Conservation (phyloP, 768 basidiomycete genomes). For the Tulasnella sp. region DNA sequence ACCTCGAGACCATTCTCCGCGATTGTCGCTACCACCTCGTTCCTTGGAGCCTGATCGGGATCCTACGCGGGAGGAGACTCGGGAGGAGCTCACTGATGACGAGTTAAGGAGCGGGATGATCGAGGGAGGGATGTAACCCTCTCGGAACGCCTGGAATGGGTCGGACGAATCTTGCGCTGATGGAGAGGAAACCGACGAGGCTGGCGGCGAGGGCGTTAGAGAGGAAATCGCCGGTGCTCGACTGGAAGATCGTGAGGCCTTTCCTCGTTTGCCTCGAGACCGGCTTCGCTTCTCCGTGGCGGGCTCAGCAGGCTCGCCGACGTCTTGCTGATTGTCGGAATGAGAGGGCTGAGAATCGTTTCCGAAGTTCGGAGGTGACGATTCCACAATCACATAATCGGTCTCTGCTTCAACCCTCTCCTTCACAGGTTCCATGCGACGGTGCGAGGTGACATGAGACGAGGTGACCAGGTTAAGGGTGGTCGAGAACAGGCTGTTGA, state of each 20-base stretch:
- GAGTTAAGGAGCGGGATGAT: not conserved
- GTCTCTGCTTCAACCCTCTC: not conserved
- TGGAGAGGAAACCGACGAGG: not conserved
- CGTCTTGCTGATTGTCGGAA: not conserved
- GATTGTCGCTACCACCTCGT: not conserved
- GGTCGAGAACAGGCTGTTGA: not conserved
- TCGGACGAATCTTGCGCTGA: not conserved
- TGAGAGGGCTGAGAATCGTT: not conserved
- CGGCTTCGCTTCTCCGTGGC: not conserved
- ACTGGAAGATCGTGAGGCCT: slow-evolving; percentile 9
- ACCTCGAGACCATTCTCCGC: not conserved
- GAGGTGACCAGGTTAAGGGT: slow-evolving; percentile 1
- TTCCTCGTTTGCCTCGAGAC: slow-evolving; percentile 7
- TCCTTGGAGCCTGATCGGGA: not conserved
- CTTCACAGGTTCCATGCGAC: not conserved
- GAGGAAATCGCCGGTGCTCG: not conserved
- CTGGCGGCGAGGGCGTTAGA: not conserved
- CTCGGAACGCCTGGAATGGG: slow-evolving; percentile 9
- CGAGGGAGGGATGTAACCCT: slow-evolving; percentile 3
- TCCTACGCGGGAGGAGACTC: not conserved
- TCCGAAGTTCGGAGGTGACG: not conserved
- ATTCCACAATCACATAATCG: not conserved
- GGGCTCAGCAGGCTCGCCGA: not conserved
- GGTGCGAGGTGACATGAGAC: not conserved
- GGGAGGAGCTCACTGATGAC: not conserved